These are phyloP conservation scores for Gymnopilus dilepis DNA, from an alignment of 768 basidiomycete species.

Conservation along the genomic window DNA sequence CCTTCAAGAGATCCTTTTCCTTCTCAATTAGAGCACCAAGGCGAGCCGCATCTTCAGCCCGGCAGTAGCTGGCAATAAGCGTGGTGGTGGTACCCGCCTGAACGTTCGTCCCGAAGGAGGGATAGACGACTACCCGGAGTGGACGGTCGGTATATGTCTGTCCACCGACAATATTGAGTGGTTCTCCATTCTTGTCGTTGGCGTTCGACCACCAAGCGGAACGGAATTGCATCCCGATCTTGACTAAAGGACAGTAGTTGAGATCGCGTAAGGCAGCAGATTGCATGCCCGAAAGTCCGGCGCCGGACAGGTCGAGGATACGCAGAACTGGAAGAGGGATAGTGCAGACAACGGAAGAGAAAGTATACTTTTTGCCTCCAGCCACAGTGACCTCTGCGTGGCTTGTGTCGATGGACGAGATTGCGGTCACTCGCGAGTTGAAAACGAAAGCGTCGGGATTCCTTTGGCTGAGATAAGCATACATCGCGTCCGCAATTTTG, in stretches of 20 bases:
- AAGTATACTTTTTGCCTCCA: constrained; percentile 10
- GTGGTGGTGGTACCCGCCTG: constrained; percentile 27
- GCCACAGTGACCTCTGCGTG: neutral
- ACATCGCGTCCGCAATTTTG: constrained; percentile 11
- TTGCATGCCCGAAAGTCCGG: constrained; percentile 34
- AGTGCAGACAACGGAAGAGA: constrained; percentile 37
- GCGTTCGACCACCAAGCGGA: constrained; percentile 40
- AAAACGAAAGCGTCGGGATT: neutral
- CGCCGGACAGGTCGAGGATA: constrained; percentile 29
- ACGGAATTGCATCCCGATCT: constrained; percentile 42
- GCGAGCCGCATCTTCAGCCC: constrained; percentile 44
- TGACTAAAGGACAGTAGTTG: constrained; percentile 38
- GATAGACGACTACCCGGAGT: constrained; percentile 48
- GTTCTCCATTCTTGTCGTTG: constrained; percentile 22
- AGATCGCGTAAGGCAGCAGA: constrained; percentile 36
- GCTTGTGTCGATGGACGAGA: constrained; percentile 8
- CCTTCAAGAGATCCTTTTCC: constrained; percentile 28
- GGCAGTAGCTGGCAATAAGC: constrained; percentile 47
- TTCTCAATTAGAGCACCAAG: constrained; percentile 40
- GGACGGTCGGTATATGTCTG: constrained; percentile 47
- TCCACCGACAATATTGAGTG: constrained; percentile 42
- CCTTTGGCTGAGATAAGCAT: neutral
- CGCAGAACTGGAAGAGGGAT: constrained; percentile 36
- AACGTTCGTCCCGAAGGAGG: constrained; percentile 41
- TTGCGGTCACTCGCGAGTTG: constrained; percentile 11